These are phyloP conservation scores for Citrus sp. DNA, from an alignment of 345 rosid species.

Conservation along the genomic window DNA sequence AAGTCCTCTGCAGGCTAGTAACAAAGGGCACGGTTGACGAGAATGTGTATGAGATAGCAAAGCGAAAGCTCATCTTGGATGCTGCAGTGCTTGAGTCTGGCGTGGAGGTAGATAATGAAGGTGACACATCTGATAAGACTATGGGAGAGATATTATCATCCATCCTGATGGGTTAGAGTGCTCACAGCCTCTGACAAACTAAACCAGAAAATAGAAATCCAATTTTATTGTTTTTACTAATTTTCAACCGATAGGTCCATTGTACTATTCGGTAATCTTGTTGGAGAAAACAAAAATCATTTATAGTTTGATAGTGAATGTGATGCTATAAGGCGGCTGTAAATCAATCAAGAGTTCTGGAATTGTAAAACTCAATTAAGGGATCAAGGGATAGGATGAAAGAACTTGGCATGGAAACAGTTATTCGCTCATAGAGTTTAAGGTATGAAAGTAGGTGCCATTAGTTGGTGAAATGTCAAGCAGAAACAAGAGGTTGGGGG, in stretches of 20 bases:
- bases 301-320: background rate
- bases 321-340: background rate
- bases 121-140: constrained; percentile 62
- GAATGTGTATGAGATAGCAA: constrained; percentile 88
- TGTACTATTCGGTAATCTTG: constrained; percentile 17
- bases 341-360: too few species aligned
- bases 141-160: constrained; percentile 92
- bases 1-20: constrained; percentile 54
- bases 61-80: constrained; percentile 76
- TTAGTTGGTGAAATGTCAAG: too few species aligned
- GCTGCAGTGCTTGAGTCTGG: constrained; percentile 92
- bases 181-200: background rate
- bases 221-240: background rate
- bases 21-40: constrained; percentile 92
- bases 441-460: too few species aligned
- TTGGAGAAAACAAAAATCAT: background rate
- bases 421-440: too few species aligned
- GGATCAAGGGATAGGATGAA: background rate
- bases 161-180: constrained; percentile 56
- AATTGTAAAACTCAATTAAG: background rate
- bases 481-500: too few species aligned
- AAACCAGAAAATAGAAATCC: background rate
- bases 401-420: too few species aligned
- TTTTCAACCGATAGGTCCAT: background rate
- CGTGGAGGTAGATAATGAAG: constrained; percentile 51